These are phyloP conservation scores for Fusarium lateritium DNA, from an alignment of 2,329 filamentous ascomycete species.

Conservation along the genomic window DNA sequence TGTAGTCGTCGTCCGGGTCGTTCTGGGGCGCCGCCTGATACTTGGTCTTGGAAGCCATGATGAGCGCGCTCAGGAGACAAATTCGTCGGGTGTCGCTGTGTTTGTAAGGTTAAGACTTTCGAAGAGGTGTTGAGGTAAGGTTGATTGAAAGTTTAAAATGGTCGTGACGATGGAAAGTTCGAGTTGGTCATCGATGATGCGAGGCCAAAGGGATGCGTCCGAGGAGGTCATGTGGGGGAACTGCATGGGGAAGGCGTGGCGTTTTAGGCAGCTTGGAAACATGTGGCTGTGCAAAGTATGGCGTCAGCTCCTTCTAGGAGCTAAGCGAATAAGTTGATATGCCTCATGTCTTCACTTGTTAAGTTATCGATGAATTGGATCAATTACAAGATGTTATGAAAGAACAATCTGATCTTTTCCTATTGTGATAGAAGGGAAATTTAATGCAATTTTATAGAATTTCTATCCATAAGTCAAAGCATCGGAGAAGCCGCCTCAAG, in stretches of 20 bases:
- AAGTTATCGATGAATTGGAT: too few species aligned
- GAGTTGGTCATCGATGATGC: slow-evolving; percentile 44
- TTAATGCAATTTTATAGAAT: too few species aligned
- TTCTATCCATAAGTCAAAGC: too few species aligned
- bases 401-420: too few species aligned
- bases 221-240: slow-evolving; percentile 46
- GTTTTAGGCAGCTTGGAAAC: slow-evolving; percentile 32
- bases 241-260: slow-evolving; percentile 33
- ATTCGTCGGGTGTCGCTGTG: neutral
- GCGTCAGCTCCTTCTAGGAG: slow-evolving; percentile 25
- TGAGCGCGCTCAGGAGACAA: neutral
- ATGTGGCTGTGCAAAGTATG: slow-evolving; percentile 42
- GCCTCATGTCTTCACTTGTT: too few species aligned
- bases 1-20: slow-evolving; percentile 87
- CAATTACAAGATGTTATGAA: too few species aligned
- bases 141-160: slow-evolving; percentile 22
- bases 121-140: slow-evolving; percentile 4
- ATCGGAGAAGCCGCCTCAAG: too few species aligned
- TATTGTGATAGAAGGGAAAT: too few species aligned
- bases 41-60: slow-evolving; percentile 83
- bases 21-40: slow-evolving; percentile 88
- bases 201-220: slow-evolving; percentile 28
- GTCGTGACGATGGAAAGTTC: slow-evolving; percentile 34
- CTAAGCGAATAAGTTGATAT: too few species aligned
- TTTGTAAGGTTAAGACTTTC: neutral